Percentiles rank a stretch among this genome's conserved stretches.
Conservation (phyloP, 2,329 filamentous ascomycete genomes). For the Colletotrichum tabaci region DNA sequence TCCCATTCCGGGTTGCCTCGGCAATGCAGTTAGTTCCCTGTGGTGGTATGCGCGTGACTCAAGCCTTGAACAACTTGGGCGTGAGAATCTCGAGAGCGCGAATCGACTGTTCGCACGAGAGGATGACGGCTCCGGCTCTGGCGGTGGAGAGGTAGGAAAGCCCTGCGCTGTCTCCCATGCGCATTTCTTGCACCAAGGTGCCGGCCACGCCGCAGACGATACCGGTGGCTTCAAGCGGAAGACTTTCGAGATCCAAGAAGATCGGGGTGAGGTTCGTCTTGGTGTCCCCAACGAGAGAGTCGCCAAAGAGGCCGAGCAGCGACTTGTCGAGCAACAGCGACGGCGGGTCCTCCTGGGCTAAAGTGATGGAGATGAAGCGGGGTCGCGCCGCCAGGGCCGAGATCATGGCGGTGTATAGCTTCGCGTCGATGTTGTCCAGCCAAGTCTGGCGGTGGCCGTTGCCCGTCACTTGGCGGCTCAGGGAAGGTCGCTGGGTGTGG, state of each 20-base stretch:
- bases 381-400: constrained; percentile 74
- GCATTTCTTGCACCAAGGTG: constrained; percentile 81
- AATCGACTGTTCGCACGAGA: constrained; percentile 81
- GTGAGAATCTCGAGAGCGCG: constrained; percentile 80
- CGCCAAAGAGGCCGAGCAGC: constrained; percentile 76
- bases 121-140: constrained; percentile 89
- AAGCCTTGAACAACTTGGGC: constrained; percentile 60
- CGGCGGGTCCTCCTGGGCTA: constrained; percentile 81
- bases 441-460: constrained; percentile 59
- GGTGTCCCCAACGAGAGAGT: constrained; percentile 82
- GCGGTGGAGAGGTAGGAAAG: constrained; percentile 94
- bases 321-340: constrained; percentile 80
- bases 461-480: constrained; percentile 56
- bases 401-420: constrained; percentile 74
- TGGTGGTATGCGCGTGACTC: neutral
- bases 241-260: constrained; percentile 84
- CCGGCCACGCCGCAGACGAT: constrained; percentile 96
- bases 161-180: constrained; percentile 73
- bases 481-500: constrained; percentile 48
- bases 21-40: constrained; percentile 3
- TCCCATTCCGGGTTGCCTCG: neutral
- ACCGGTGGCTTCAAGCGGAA: constrained; percentile 90
- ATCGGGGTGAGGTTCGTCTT: constrained; percentile 85
- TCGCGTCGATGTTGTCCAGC: constrained; percentile 74
- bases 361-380: constrained; percentile 80